These are phyloP conservation scores for Durio zibethinus DNA, from an alignment of 345 rosid genomes.

Conservation along the genomic window DNA sequence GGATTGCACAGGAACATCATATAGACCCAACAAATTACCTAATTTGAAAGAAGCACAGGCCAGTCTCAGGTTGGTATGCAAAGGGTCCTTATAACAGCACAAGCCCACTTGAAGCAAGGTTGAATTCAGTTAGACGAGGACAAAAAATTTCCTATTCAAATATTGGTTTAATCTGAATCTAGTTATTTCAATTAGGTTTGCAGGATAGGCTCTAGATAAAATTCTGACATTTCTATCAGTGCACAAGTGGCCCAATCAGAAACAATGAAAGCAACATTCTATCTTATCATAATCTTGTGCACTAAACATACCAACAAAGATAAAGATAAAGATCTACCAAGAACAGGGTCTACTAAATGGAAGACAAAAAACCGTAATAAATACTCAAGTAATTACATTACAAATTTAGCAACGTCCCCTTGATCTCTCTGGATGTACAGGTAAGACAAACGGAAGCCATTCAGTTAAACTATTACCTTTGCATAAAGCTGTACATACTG, in stretches of 20 bases:
- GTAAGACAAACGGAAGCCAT: not conserved
- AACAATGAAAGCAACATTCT: not conserved
- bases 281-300: no score
- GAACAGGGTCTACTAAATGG: not conserved
- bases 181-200: not conserved
- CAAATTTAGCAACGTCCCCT: not conserved
- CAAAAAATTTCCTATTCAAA: not conserved
- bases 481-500: slow-evolving; percentile 74
- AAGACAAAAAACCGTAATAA: not conserved
- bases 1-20: not conserved
- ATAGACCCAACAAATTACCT: not conserved
- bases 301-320: no score
- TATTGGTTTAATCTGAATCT: not conserved
- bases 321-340: not conserved
- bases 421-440: not conserved
- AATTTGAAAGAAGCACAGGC: not conserved
- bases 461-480: slow-evolving; percentile 45
- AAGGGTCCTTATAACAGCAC: slow-evolving; percentile 14
- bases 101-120: not conserved
- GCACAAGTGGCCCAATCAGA: not conserved
- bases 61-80: not conserved
- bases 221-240: not conserved
- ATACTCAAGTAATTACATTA: not conserved
- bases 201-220: not conserved
- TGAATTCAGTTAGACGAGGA: not conserved